Conservation (phyloP, 2,329 filamentous ascomycete species). For the Trichoderma citrinoviride region DNA sequence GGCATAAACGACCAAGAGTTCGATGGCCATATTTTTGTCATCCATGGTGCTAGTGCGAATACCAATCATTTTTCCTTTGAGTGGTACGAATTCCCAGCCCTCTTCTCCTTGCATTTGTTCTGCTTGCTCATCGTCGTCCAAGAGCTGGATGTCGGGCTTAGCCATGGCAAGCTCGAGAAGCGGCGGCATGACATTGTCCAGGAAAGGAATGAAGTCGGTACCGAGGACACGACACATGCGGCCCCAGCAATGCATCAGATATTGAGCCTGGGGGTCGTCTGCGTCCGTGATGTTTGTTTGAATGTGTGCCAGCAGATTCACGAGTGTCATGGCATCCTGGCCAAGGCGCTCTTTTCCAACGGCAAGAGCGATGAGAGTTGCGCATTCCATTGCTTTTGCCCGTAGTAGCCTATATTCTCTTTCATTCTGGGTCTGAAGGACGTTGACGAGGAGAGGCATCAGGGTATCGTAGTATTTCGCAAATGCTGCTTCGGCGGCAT, state of each 20-base stretch:
- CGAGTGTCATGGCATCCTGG: slow-evolving; percentile 79
- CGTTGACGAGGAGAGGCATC: slow-evolving; percentile 91
- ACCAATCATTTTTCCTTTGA: slow-evolving; percentile 97
- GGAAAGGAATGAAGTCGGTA: slow-evolving; percentile 85
- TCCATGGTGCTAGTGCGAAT: slow-evolving; percentile 97
- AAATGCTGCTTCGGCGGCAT: slow-evolving; percentile 93
- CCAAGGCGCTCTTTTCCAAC: slow-evolving; percentile 93
- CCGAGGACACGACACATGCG: slow-evolving; percentile 96
- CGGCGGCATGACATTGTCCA: slow-evolving; percentile 91
- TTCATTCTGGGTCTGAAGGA: slow-evolving; percentile 83
- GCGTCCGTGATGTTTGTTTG: slow-evolving; percentile 83
- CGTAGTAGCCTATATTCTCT: slow-evolving; percentile 89
- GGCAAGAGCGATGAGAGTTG: slow-evolving; percentile 89
- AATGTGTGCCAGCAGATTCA: slow-evolving; percentile 82
- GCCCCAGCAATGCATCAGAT: slow-evolving; percentile 98
- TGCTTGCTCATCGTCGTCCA: slow-evolving; percentile 93
- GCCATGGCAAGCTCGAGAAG: slow-evolving; percentile 86
- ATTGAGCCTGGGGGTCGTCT: slow-evolving; percentile 94
- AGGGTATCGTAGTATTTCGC: slow-evolving; percentile 92
- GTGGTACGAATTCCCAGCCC: slow-evolving; percentile 93
- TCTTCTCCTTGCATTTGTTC: slow-evolving; percentile 92
- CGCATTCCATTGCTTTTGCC: slow-evolving; percentile 99
- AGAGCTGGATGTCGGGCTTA: slow-evolving; percentile 93
- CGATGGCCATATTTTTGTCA: slow-evolving; percentile 99
- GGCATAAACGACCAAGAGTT: slow-evolving; percentile 94